phyloP scores from a whole-genome alignment of 202 grass and related monocot species.

The Setaria viridis region DNA sequence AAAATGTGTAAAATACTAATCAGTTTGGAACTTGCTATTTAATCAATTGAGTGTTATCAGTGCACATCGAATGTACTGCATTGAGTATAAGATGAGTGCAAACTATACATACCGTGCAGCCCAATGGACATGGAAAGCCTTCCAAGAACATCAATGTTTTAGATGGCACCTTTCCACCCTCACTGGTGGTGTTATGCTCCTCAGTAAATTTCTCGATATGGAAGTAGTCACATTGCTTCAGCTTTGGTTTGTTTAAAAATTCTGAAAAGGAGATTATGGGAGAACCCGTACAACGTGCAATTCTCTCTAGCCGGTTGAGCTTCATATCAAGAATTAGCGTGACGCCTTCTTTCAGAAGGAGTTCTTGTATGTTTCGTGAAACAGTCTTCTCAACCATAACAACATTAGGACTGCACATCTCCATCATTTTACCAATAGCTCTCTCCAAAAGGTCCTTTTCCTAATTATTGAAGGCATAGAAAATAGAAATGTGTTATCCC shows the following conservation, averaged over 20 bases:
- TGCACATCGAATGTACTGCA: not conserved
- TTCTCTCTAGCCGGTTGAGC: constrained; percentile 74
- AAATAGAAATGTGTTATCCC: constrained; percentile 35
- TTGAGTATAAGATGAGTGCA: constrained; percentile 10
- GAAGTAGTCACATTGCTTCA: constrained; percentile 87
- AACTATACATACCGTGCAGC: constrained; percentile 72
- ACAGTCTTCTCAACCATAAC: constrained; percentile 98
- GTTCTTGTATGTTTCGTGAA: constrained; percentile 87
- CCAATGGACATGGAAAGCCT: constrained; percentile 78
- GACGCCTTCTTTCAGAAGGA: constrained; percentile 74
- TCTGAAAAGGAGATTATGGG: constrained; percentile 82
- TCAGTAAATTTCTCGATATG: constrained; percentile 87
- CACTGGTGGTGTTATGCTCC: constrained; percentile 65
- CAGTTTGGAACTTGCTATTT: constrained; percentile 2
- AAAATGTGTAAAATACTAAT: constrained; percentile 32
- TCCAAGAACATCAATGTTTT: constrained; percentile 94
- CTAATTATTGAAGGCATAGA: constrained; percentile 50
- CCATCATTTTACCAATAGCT: constrained; percentile 76
- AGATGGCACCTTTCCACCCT: constrained; percentile 74
- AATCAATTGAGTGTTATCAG: constrained; percentile 23
- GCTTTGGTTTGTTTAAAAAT: constrained; percentile 64
- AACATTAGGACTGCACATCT: constrained; percentile 85
- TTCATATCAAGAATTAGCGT: constrained; percentile 95
- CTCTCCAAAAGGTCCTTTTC: constrained; percentile 80
- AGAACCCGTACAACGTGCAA: constrained; percentile 89